Evolutionary conservation across 78 protist genomes (phyloP).

Genomic region (Isochrysis galbana): DNA sequence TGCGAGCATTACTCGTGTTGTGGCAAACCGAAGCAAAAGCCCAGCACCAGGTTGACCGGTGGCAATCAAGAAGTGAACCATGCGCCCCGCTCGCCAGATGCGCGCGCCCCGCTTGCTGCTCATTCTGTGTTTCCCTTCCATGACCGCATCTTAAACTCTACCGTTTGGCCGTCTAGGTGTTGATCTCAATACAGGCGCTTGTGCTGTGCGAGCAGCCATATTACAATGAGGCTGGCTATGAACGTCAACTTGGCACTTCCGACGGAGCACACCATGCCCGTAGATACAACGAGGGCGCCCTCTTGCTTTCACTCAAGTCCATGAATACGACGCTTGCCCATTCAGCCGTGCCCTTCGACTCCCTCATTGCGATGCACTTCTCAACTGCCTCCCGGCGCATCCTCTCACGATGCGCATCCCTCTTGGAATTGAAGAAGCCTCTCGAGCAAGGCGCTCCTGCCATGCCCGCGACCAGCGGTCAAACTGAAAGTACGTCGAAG

Average conservation of each 20-base stretch:
- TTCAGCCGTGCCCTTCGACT: background rate
- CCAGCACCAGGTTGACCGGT: no score
- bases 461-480: background rate
- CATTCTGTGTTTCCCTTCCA: no score
- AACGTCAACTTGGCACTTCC: slow-evolving; percentile 47
- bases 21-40: background rate
- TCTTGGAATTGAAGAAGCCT: background rate
- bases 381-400: background rate
- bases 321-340: background rate
- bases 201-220: slow-evolving; percentile 66
- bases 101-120: no score
- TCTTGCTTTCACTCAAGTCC: slow-evolving; percentile 1
- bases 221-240: slow-evolving; percentile 75
- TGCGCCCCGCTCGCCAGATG: no score
- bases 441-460: background rate
- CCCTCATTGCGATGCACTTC: background rate
- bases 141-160: no score
- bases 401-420: background rate
- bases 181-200: slow-evolving; percentile 60
- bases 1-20: background rate
- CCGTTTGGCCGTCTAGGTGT: no score
- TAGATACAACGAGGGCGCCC: slow-evolving; percentile 43
- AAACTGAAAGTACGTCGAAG: background rate
- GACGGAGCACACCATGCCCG: slow-evolving; percentile 43
- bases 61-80: no score